Evolutionary conservation across 768 basidiomycete species (phyloP), one percentile per base, ranked within the genome.

Genomic region (Cyclocybe aegerita): DNA sequence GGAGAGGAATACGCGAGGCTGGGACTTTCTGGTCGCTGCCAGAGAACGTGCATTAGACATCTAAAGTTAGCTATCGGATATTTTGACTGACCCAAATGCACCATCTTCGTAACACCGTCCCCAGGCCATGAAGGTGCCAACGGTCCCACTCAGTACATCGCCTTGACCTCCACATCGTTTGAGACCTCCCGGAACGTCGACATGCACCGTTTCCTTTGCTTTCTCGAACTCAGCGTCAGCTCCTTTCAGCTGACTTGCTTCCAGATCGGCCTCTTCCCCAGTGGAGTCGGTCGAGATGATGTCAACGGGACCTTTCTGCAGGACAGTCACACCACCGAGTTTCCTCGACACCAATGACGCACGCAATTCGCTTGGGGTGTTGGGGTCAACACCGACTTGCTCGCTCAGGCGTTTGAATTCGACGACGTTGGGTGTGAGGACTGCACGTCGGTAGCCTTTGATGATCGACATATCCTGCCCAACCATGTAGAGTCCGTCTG

Each of bases 141-240:
- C 87, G 39, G 80, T 76, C 9, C 97, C 97, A 59, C 87, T 89
- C 48, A 98, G 66, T 34, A 99, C 84, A 68, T 99, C 97, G 0
- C 97, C 97, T 65, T 98, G 97, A 1, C 97, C 97, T 9, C 97
- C 96, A 60, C 93, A 95, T 48, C 97, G 75, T 71, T 96, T 96
- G 59, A 91, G 58, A 1, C 96, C 94, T 1, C 97, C 97, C 47
- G 81, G 70, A 0, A 77, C 70, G 55, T 88, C 84, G 29, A 89
- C 83, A 46, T 79, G 75, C 3, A 93, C 68, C 3, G 81, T 79
- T 60, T 88, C 84, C 49, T 75, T 73, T 35, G 78, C 74, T 35
- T 72, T 75, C 53, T 82, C 80, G 46, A 77, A 72, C 17, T 82
- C 65, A 0, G 72, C 76, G 57, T 81, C 75, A 0, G 68, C 72